A percentile compares a stretch with the other conserved stretches of the same genome.
phyloP scores from a whole-genome alignment of 2,329 filamentous ascomycete species.

The Trichophyton simii region DNA sequence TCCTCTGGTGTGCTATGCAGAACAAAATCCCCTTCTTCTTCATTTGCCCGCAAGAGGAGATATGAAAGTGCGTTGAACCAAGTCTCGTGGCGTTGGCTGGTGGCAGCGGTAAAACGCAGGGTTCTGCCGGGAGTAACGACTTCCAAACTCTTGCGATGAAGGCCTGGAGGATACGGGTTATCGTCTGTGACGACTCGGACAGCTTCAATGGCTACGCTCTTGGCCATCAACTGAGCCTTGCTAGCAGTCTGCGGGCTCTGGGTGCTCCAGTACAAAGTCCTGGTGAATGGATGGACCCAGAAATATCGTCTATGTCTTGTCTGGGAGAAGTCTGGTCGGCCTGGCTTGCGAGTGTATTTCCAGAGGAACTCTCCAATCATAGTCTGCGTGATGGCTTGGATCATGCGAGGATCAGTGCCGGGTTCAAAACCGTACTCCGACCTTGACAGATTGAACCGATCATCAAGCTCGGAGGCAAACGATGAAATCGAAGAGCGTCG shows the following conservation, averaged over 20 bases:
- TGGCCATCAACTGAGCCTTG: slow-evolving; percentile 62
- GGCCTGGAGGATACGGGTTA: slow-evolving; percentile 85
- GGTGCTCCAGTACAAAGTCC: slow-evolving; percentile 94
- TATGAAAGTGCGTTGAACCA: slow-evolving; percentile 98
- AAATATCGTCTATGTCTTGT: slow-evolving; percentile 92
- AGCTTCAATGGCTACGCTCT: slow-evolving; percentile 88
- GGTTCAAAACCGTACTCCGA: slow-evolving; percentile 51
- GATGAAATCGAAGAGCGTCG: slow-evolving; percentile 84
- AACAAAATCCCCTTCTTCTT: slow-evolving; percentile 41
- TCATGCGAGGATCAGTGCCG: slow-evolving; percentile 89
- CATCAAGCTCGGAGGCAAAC: slow-evolving; percentile 87
- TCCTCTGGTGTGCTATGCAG: slow-evolving; percentile 48
- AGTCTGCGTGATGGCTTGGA: slow-evolving; percentile 95
- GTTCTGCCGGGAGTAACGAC: slow-evolving; percentile 78
- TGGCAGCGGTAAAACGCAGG: slow-evolving; percentile 89
- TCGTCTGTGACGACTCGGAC: slow-evolving; percentile 87
- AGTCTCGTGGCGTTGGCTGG: slow-evolving; percentile 87
- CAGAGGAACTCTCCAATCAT: slow-evolving; percentile 99
- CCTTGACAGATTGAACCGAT: slow-evolving; percentile 66
- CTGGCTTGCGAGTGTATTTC: slow-evolving; percentile 95
- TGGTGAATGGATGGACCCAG: slow-evolving; percentile 97
- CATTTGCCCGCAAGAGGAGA: slow-evolving; percentile 63
- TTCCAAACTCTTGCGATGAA: slow-evolving; percentile 86
- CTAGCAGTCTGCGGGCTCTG: slow-evolving; percentile 69
- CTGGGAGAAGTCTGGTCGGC: slow-evolving; percentile 70